A percentile compares a stretch with the other conserved stretches of the same genome.
These are phyloP conservation scores for Scytalidium lignicola DNA, from an alignment of 2,329 filamentous ascomycete species.

Conservation along the genomic window DNA sequence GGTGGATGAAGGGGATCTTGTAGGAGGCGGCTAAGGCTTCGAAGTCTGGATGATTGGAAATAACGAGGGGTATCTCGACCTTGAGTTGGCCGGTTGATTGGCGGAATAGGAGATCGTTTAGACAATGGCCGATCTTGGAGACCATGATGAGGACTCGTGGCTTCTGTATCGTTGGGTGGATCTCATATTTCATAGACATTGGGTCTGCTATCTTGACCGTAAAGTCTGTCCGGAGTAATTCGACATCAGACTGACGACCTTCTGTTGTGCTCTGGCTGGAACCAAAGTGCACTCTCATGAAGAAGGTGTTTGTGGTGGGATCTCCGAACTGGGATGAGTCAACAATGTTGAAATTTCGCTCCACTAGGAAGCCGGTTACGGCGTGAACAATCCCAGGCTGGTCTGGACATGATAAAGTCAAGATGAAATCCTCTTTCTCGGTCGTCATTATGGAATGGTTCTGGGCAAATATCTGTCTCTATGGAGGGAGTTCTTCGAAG, in stretches of 20 bases:
- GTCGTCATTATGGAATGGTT: constrained; percentile 34
- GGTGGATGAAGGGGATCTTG: constrained; percentile 73
- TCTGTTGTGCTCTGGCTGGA: constrained; percentile 34
- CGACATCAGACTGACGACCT: constrained; percentile 33
- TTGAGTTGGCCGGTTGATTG: constrained; percentile 65
- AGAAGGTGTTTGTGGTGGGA: constrained; percentile 68
- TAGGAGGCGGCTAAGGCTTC: constrained; percentile 64
- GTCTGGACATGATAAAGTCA: constrained; percentile 80
- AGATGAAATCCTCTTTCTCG: constrained; percentile 46
- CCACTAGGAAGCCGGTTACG: constrained; percentile 71
- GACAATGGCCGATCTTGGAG: constrained; percentile 80
- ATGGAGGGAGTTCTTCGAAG: background rate
- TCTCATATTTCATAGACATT: constrained; percentile 66
- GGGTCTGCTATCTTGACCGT: constrained; percentile 50
- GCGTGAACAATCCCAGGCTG: constrained; percentile 81
- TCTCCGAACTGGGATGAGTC: constrained; percentile 84
- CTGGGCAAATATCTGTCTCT: background rate
- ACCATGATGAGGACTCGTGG: constrained; percentile 82
- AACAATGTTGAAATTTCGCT: constrained; percentile 72
- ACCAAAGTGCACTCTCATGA: constrained; percentile 83
- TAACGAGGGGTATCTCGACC: constrained; percentile 71
- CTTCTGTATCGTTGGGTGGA: constrained; percentile 64
- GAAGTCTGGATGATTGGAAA: constrained; percentile 79
- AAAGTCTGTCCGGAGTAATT: constrained; percentile 52
- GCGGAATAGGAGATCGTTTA: constrained; percentile 80